Evolutionary conservation across 2,329 filamentous ascomycete species (phyloP).

Genomic region (Arthrobotrys entomopaga): DNA sequence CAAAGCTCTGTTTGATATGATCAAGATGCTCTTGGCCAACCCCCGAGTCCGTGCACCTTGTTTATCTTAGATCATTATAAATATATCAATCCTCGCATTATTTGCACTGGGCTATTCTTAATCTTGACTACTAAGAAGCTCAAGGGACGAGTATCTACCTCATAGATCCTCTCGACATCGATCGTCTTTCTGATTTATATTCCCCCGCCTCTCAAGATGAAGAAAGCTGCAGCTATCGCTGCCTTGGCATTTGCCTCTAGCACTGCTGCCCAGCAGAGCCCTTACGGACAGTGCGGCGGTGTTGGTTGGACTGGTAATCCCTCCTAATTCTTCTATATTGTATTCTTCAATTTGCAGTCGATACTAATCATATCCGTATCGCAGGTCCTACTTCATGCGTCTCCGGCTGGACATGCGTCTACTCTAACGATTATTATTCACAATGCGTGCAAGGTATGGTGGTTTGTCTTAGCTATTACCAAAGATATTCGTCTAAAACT

Average conservation of each 20-base stretch:
- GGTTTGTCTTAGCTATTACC: too few species aligned
- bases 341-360: too few species aligned
- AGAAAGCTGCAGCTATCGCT: slow-evolving; percentile 17
- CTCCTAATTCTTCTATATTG: too few species aligned
- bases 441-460: slow-evolving; percentile 24
- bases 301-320: slow-evolving; percentile 42
- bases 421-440: slow-evolving; percentile 26
- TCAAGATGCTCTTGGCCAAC: not conserved
- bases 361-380: not conserved
- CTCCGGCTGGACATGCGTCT: slow-evolving; percentile 24
- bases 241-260: slow-evolving; percentile 32
- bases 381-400: slow-evolving; percentile 20
- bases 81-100: slow-evolving; percentile 22
- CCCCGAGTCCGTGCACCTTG: not conserved
- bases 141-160: slow-evolving; percentile 28
- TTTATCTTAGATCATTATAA: slow-evolving; percentile 3
- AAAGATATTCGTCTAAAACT: too few species aligned
- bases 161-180: not conserved
- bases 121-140: slow-evolving; percentile 28
- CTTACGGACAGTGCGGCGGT: slow-evolving; percentile 60
- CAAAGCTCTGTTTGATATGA: slow-evolving; percentile 17
- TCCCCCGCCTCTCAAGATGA: slow-evolving; percentile 19
- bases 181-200: slow-evolving; percentile 9
- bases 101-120: slow-evolving; percentile 23
- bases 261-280: slow-evolving; percentile 45